Conservation (phyloP, 495 filamentous ascomycete species). For the Xylaria bambusicola region DNA sequence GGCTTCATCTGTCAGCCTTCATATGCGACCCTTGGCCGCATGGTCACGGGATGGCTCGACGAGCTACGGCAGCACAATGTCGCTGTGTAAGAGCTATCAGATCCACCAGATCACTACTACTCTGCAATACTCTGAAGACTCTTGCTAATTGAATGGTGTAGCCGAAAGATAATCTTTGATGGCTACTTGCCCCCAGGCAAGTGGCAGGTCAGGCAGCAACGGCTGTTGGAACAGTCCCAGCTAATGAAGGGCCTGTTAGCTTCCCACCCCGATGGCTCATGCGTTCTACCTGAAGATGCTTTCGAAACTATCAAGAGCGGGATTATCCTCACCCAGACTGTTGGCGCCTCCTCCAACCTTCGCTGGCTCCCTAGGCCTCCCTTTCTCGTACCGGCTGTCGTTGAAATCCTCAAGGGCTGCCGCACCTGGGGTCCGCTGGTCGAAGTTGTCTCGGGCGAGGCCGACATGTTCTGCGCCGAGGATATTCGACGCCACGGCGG, state of each 20-base stretch:
- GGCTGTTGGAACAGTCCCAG: constrained; percentile 47
- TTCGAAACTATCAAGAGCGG: constrained; percentile 16
- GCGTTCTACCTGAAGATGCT: constrained; percentile 13
- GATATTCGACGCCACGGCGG: constrained; percentile 53
- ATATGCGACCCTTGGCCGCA: constrained; percentile 61
- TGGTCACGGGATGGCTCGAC: constrained; percentile 63
- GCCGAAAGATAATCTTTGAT: constrained; percentile 73
- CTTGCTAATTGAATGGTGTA: constrained; percentile 28
- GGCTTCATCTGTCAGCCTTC: constrained; percentile 57
- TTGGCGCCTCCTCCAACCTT: background rate
- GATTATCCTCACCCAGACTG: constrained; percentile 10
- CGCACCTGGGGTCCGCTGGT: constrained; percentile 51
- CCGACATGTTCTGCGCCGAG: constrained; percentile 66
- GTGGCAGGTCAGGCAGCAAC: constrained; percentile 49
- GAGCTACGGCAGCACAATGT: constrained; percentile 52
- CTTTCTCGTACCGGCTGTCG: constrained; percentile 69
- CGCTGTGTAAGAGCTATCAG: constrained; percentile 54
- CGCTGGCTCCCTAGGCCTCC: constrained; percentile 53
- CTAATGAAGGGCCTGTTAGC: constrained; percentile 43
- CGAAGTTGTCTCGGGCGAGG: constrained; percentile 67
- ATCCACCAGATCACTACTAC: background rate
- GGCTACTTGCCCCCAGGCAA: constrained; percentile 68
- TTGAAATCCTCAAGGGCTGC: constrained; percentile 56
- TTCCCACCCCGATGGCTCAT: constrained; percentile 33
- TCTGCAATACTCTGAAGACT: background rate